Base-by-base conservation (phyloP, 148 eudicot genomes). In the Chenopodium quinoa region DNA sequence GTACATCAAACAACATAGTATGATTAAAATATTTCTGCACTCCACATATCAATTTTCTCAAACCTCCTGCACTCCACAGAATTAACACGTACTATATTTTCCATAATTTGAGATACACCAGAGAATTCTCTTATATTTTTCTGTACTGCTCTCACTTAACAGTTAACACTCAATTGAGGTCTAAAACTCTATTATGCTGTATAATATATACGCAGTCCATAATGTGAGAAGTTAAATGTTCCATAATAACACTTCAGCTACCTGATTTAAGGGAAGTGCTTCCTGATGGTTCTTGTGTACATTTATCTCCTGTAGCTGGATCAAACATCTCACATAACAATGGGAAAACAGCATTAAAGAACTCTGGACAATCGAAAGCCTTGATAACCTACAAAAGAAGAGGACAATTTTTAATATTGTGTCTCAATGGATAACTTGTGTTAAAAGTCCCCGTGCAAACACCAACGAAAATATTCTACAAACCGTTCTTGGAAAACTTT, bases 301-400 rank as follows among this genome's bases (percentile, higher is more conserved):
- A 82, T 73, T 82, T 85, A 17, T 50, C 74, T 60, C 50, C 78
- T 65, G 74, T 73, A 77, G 75, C 77, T 44, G 89, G 82, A 80
- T 82, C 88, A 84, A 91, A 91, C 89, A 91, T 89, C 64, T 95
- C 99, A 81, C 79, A 81, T 60, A 95, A 80, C 75, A 88, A 77
- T 48, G 97, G 97, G 81, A 93, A 90, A 52, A 89, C 93, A 76
- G 84, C 84, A 81, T 88, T 89, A 67, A 93, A 91, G 86, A 89
- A 88, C 75, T 82, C 91, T 9, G 97, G 93, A 75, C 78, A 80
- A 68, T 84, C 80, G 84, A 95, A 95, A 23, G 97, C 97, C 86
- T 90, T 91, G 76, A 95, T 83, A 78, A 93, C 90, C 99, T 95
- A 90, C 68, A 86, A 76, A 77, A 82, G 52, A 70, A 19, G 67